Evolutionary conservation across 2,329 filamentous ascomycete genomes (phyloP).

Genomic region (Alternaria brassicae): DNA sequence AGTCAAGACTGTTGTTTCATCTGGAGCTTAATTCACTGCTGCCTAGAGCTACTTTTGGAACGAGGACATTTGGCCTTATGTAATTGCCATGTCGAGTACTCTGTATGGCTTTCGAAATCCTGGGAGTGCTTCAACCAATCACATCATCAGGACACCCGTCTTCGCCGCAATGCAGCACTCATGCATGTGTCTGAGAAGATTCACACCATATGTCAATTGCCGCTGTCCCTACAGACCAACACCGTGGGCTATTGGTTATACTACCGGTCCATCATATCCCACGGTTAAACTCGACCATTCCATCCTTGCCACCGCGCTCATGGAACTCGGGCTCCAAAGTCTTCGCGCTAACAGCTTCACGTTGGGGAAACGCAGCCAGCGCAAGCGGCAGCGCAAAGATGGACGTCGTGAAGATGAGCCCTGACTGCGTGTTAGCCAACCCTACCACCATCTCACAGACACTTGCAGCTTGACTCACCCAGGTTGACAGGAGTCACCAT

Average conservation of each 20-base stretch:
- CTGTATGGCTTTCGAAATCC: conserved; percentile 6
- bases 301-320: conserved; percentile 76
- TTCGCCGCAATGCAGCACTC: conserved; percentile 17
- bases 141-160: conserved; percentile 17
- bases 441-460: conserved; percentile 62
- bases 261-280: conserved; percentile 69
- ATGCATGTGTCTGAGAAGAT: background rate
- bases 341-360: conserved; percentile 78
- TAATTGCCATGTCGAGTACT: background rate
- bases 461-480: conserved; percentile 60
- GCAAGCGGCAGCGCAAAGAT: conserved; percentile 89
- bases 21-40: conserved; percentile 19
- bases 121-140: conserved; percentile 16
- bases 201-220: background rate
- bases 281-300: conserved; percentile 94
- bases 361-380: conserved; percentile 89
- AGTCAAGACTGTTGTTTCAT: conserved; percentile 18
- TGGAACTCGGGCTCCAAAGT: conserved; percentile 87
- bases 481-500: conserved; percentile 85
- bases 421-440: conserved; percentile 54
- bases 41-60: conserved; percentile 14
- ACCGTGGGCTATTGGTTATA: conserved; percentile 2
- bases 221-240: background rate
- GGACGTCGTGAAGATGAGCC: conserved; percentile 83
- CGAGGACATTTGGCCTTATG: conserved; percentile 12